These are phyloP conservation scores for Cyberlindnera maritima DNA, from an alignment of 805 yeast genomes.

Conservation along the genomic window DNA sequence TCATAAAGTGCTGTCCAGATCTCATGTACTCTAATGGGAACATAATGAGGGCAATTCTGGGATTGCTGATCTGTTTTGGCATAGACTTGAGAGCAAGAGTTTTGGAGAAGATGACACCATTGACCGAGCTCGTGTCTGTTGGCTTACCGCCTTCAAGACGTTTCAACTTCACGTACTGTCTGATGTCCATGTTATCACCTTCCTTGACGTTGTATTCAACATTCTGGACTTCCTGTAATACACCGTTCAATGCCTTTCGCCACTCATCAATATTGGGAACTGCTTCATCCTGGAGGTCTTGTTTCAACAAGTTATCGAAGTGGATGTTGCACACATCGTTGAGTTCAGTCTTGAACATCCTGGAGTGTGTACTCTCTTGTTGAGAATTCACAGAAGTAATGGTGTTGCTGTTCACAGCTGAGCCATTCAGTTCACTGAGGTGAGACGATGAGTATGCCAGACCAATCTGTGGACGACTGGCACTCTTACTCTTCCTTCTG, in stretches of 20 bases:
- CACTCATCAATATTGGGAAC: constrained; percentile 53
- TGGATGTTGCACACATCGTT: constrained; percentile 39
- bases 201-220: constrained; percentile 58
- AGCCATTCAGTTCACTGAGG: constrained; percentile 10
- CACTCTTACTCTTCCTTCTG: constrained; percentile 52
- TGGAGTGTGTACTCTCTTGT: constrained; percentile 1
- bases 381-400: neutral
- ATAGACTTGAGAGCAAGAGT: constrained; percentile 75
- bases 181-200: constrained; percentile 77
- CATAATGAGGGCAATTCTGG: constrained; percentile 77
- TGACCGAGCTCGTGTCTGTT: constrained; percentile 56
- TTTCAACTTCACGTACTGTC: constrained; percentile 87
- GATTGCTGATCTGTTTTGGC: constrained; percentile 61
- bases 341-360: constrained; percentile 24
- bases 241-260: constrained; percentile 49
- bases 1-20: constrained; percentile 74
- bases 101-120: constrained; percentile 85
- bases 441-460: constrained; percentile 20
- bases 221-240: constrained; percentile 52
- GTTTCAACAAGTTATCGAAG: constrained; percentile 51
- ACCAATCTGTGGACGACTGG: constrained; percentile 30
- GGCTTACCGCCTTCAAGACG: constrained; percentile 74
- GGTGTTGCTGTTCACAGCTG: neutral
- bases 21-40: constrained; percentile 86
- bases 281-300: constrained; percentile 60